Conservation (phyloP, 345 rosid genomes). For the Euclidium syriacum region DNA sequence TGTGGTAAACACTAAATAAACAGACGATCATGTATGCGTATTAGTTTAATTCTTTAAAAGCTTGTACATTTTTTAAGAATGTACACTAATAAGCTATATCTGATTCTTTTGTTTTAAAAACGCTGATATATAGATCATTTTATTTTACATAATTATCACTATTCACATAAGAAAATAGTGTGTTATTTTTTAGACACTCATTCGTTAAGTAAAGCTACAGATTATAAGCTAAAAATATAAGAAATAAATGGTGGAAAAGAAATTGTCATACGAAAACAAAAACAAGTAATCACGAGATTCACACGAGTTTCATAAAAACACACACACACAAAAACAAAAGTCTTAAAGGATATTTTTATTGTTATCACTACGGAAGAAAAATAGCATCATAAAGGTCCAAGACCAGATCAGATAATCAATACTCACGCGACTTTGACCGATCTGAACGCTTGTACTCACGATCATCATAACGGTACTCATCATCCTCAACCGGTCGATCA, state of each 20-base stretch:
- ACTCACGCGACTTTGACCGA: conserved; percentile 28
- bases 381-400: no score
- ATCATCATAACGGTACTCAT: conserved; percentile 51
- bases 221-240: no score
- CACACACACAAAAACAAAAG: neutral
- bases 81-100: no score
- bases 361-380: conserved; percentile 1
- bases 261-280: neutral
- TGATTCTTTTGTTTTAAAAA: no score
- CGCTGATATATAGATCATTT: no score
- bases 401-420: conserved; percentile 16
- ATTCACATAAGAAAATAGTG: no score
- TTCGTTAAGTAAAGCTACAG: no score
- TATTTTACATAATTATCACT: no score
- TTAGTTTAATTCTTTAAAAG: neutral
- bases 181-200: no score
- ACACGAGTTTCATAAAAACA: neutral
- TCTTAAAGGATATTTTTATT: neutral
- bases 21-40: neutral
- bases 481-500: conserved; percentile 59
- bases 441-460: conserved; percentile 33
- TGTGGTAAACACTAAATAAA: no score
- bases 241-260: neutral
- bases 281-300: neutral
- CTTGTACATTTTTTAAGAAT: neutral